Conservation (phyloP, 306 rosid species). For the Acacia melanoxylon region DNA sequence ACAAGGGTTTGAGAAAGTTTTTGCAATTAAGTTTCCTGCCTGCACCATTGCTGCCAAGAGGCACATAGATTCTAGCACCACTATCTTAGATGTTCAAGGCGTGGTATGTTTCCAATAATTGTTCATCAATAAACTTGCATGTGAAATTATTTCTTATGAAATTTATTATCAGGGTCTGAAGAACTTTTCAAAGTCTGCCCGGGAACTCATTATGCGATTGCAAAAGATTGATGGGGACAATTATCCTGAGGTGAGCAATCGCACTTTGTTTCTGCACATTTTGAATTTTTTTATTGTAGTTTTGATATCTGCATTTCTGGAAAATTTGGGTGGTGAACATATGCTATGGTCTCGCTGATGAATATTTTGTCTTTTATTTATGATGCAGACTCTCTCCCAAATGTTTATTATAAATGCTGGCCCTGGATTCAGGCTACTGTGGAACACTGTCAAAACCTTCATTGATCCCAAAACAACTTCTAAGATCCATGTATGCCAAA, state of each 20-base stretch:
- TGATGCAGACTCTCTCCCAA: slow-evolving; percentile 84
- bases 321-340: slow-evolving; percentile 13
- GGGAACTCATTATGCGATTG: slow-evolving; percentile 75
- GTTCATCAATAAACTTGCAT: slow-evolving; percentile 10
- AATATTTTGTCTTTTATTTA: slow-evolving; percentile 1
- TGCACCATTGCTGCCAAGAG: slow-evolving; percentile 93
- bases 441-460: slow-evolving; percentile 87
- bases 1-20: slow-evolving; percentile 83
- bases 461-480: slow-evolving; percentile 97
- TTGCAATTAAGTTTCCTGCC: slow-evolving; percentile 89
- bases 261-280: slow-evolving; percentile 13
- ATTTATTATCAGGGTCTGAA: slow-evolving; percentile 71
- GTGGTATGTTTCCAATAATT: slow-evolving; percentile 67
- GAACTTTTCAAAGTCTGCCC: slow-evolving; percentile 88
- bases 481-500: slow-evolving; percentile 79
- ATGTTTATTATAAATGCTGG: slow-evolving; percentile 99
- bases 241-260: slow-evolving; percentile 79
- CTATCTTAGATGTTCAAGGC: slow-evolving; percentile 97
- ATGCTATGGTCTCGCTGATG: slow-evolving; percentile 17
- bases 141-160: slow-evolving; percentile 24
- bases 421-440: slow-evolving; percentile 89
- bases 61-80: slow-evolving; percentile 96
- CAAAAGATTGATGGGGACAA: slow-evolving; percentile 95
- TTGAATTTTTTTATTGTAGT: slow-evolving; percentile 11
- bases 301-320: slow-evolving; percentile 22